These are phyloP conservation scores for Raphanus hybrid DNA, from an alignment of 441 rosid genomes.

Conservation along the genomic window DNA sequence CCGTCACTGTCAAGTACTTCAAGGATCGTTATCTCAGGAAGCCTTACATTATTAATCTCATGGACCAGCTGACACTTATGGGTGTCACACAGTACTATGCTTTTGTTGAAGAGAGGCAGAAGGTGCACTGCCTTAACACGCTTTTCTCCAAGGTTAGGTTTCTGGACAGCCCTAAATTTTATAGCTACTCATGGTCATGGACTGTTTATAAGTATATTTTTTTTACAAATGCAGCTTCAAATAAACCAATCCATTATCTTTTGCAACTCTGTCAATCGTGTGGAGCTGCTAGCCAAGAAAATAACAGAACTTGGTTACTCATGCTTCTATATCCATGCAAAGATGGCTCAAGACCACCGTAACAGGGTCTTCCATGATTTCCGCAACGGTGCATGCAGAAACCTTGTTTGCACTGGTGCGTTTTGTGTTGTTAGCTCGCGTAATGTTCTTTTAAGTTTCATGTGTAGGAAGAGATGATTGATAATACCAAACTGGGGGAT, in stretches of 20 bases:
- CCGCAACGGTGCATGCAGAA: conserved; percentile 94
- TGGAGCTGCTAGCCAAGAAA: conserved; percentile 84
- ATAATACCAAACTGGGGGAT: conserved; percentile 60
- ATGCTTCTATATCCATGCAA: conserved; percentile 82
- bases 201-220: background rate
- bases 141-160: conserved; percentile 77
- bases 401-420: conserved; percentile 88
- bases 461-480: conserved; percentile 7
- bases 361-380: conserved; percentile 90
- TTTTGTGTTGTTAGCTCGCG: background rate
- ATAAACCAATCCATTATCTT: conserved; percentile 87
- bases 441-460: background rate
- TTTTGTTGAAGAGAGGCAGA: conserved; percentile 96
- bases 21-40: conserved; percentile 71
- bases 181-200: background rate
- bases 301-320: conserved; percentile 91
- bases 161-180: background rate
- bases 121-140: conserved; percentile 94
- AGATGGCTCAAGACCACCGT: conserved; percentile 91
- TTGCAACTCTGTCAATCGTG: conserved; percentile 87
- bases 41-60: conserved; percentile 84
- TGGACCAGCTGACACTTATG: conserved; percentile 93
- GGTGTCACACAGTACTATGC: conserved; percentile 94
- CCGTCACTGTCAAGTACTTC: conserved; percentile 91
- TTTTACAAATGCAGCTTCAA: conserved; percentile 60